Conservation (phyloP, 2,329 filamentous ascomycete genomes). For the Curvularia eragrostidis region DNA sequence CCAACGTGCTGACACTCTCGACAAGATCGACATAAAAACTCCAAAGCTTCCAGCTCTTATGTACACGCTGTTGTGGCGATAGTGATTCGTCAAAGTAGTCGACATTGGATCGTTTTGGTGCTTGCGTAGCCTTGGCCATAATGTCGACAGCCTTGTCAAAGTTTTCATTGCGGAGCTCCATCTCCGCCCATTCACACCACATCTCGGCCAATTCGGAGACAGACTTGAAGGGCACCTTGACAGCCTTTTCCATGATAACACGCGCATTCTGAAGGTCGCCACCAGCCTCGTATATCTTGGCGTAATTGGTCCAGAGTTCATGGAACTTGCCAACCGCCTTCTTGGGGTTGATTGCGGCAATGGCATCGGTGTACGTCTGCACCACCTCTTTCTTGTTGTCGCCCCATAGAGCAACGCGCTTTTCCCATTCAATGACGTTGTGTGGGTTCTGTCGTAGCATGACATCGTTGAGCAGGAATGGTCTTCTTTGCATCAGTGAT, state of each 20-base stretch:
- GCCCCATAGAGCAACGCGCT: conserved; percentile 93
- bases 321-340: conserved; percentile 93
- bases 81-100: conserved; percentile 98
- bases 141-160: conserved; percentile 94
- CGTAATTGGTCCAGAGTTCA: conserved; percentile 94
- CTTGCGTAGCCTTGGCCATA: conserved; percentile 96
- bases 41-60: conserved; percentile 99
- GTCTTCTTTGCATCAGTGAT: conserved; percentile 94
- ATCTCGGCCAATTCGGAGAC: conserved; percentile 97
- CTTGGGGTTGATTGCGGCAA: conserved; percentile 90
- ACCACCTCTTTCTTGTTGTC: conserved; percentile 91
- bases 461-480: conserved; percentile 96
- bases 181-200: conserved; percentile 99
- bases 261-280: conserved; percentile 84
- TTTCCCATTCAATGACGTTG: conserved; percentile 96
- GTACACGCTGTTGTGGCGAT: conserved; percentile 92
- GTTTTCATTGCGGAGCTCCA: conserved; percentile 95
- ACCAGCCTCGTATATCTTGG: conserved; percentile 92
- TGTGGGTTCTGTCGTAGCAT: conserved; percentile 93
- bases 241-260: conserved; percentile 95
- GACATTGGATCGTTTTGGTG: conserved; percentile 97
- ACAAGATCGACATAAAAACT: conserved; percentile 99
- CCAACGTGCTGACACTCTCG: conserved; percentile 87
- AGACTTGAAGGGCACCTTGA: conserved; percentile 97
- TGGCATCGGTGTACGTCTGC: conserved; percentile 92